A percentile compares a stretch with the other conserved stretches of the same genome.
These are phyloP conservation scores for Phalaenopsis hybrid DNA, from an alignment of 116 monocot genomes.

Conservation along the genomic window DNA sequence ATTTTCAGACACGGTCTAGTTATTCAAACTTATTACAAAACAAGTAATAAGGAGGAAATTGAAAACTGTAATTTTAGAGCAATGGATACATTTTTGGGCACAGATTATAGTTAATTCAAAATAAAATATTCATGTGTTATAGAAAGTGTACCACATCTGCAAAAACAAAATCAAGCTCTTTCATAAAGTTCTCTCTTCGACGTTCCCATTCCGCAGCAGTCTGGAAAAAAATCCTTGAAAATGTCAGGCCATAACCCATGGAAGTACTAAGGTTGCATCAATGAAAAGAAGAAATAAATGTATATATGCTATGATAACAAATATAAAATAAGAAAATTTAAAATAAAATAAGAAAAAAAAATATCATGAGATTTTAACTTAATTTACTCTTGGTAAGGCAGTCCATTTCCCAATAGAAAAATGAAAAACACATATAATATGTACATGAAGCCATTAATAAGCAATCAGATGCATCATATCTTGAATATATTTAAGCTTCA, in stretches of 20 bases:
- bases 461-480: not conserved
- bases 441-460: not conserved
- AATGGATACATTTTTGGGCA: not conserved
- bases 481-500: not conserved
- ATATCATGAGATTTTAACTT: not conserved
- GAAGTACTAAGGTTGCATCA: not conserved
- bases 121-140: not conserved
- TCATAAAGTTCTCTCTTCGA: constrained; percentile 66
- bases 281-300: constrained; percentile 2
- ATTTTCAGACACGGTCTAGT: not conserved
- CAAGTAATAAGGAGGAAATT: not conserved
- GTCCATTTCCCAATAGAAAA: not conserved
- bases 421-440: not conserved
- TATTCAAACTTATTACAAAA: not conserved
- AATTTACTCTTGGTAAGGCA: not conserved
- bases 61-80: not conserved
- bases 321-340: not conserved
- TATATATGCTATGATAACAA: not conserved
- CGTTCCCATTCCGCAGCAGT: constrained; percentile 77
- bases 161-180: constrained; percentile 85
- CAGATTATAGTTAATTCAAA: not conserved
- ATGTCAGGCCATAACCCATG: not conserved
- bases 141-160: constrained; percentile 79
- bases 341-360: not conserved
- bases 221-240: constrained; percentile 13